These are phyloP conservation scores for Rhizophagus sp. DNA, from an alignment of 192 early-diverging fungal genomes.

Conservation along the genomic window DNA sequence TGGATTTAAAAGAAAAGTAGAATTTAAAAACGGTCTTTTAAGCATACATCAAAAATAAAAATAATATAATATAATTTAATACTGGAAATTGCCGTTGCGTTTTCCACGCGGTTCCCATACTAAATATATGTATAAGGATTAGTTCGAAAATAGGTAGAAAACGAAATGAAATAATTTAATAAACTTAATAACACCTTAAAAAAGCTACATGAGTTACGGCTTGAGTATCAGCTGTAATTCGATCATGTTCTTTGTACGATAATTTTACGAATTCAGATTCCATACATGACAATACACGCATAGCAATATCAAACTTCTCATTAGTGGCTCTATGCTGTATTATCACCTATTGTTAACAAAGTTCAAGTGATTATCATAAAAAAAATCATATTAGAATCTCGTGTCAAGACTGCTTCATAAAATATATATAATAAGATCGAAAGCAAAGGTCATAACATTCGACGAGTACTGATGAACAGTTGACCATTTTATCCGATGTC, in stretches of 20 bases:
- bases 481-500: no score
- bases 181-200: conserved; percentile 53
- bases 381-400: no score
- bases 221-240: conserved; percentile 97
- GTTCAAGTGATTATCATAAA: not conserved
- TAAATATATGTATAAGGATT: conserved; percentile 26
- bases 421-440: no score
- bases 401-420: no score
- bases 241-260: conserved; percentile 84
- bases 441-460: no score
- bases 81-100: conserved; percentile 77
- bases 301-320: conserved; percentile 58
- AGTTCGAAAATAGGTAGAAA: not conserved
- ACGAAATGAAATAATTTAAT: conserved; percentile 22
- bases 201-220: conserved; percentile 96
- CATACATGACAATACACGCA: conserved; percentile 70
- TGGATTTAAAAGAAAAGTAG: conserved; percentile 1
- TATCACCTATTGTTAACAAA: conserved; percentile 49
- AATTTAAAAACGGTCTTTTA: not conserved
- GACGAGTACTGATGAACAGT: no score
- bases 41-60: not conserved
- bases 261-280: conserved; percentile 81
- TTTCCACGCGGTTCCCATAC: conserved; percentile 95
- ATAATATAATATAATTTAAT: conserved; percentile 28
- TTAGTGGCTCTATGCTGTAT: conserved; percentile 76